These are phyloP conservation scores for Tuctoria greenei DNA, from an alignment of 176 grass and related monocot genomes.

Conservation along the genomic window DNA sequence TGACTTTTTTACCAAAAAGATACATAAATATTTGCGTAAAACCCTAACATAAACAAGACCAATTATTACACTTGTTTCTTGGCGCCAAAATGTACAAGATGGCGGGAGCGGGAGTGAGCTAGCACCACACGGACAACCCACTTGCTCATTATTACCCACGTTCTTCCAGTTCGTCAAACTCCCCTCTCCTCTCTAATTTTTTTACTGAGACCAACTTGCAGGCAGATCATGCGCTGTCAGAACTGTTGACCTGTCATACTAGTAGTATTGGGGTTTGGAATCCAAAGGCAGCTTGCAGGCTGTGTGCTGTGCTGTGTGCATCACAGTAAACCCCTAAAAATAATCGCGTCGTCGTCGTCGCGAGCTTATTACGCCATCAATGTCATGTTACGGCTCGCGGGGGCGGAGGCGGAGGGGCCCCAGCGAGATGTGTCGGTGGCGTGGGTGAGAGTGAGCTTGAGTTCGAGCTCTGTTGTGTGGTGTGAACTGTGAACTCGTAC, in stretches of 20 bases:
- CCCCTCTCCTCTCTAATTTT: background rate
- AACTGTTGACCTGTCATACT: background rate
- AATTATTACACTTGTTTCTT: background rate
- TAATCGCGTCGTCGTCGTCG: background rate
- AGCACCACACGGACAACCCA: too few relatives aligned
- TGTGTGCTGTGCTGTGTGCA: background rate
- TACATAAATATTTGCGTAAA: background rate
- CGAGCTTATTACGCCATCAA: background rate
- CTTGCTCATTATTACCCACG: background rate
- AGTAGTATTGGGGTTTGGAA: background rate
- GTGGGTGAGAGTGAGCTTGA: background rate
- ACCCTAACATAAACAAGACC: background rate
- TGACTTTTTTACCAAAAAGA: background rate
- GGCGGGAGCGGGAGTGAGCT: background rate
- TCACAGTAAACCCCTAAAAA: background rate
- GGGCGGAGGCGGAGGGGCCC: background rate
- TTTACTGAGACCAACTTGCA: background rate
- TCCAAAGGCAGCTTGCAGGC: too few relatives aligned
- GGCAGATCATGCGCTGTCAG: background rate
- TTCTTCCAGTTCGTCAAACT: background rate
- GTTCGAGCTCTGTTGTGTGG: too few relatives aligned
- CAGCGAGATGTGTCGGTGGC: slow-evolving; percentile 1
- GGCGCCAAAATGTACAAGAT: background rate
- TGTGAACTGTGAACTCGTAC: too few relatives aligned
- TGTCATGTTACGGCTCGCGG: slow-evolving; percentile 13